Base-by-base conservation (phyloP, 108 stramenopile genomes). In the Asterionellopsis glacialis region DNA sequence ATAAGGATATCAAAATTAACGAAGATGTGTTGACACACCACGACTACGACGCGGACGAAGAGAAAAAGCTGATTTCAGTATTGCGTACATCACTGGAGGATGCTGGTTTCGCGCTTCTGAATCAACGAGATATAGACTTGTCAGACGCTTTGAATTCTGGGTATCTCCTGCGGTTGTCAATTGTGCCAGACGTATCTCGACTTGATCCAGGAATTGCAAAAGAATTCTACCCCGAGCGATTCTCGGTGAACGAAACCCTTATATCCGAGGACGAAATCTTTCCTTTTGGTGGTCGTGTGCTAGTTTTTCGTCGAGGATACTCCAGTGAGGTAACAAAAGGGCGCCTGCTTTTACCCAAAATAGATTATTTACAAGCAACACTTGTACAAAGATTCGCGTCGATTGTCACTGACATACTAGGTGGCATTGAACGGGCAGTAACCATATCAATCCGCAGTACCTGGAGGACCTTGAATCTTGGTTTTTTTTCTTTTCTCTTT, bases 341-440 rank as follows among this genome's bases (percentile, higher is more conserved):
- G 12, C 66, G 91, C n/a, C 63, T 88, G 12, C 74, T 86, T 0
- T 41, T 83, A 14, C 85, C 81, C 14, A 93, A 93, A 58, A 28
- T 93, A 3, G 88, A 93, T 57, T 93, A 93, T 59, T 56, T 93
- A n/a, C 91, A 93, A 66, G 78, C 88, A 44, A 79, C 68, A 59
- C 28, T 93, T 26, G 85, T 93, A 1, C 85, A 88, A 63, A 54
- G 87, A 43, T 75, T 81, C 12, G 80, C 87, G 12, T 57, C 18
- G 4, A 41, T 19, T 15, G 22, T 57, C 15, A 57, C 56, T n/a
- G 23, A 41, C 16, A n/a, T 25, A 26, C 11, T 57, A 16, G 56
- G 56, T 16, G 39, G 26, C 7, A 12, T 57, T 5, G 56, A 57
- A 57, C 42, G 56, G 18, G n/a, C 38, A 6, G 16, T 42, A 16